Conservation (phyloP, 2,329 filamentous ascomycete species). For the Bipolaris oryzae region DNA sequence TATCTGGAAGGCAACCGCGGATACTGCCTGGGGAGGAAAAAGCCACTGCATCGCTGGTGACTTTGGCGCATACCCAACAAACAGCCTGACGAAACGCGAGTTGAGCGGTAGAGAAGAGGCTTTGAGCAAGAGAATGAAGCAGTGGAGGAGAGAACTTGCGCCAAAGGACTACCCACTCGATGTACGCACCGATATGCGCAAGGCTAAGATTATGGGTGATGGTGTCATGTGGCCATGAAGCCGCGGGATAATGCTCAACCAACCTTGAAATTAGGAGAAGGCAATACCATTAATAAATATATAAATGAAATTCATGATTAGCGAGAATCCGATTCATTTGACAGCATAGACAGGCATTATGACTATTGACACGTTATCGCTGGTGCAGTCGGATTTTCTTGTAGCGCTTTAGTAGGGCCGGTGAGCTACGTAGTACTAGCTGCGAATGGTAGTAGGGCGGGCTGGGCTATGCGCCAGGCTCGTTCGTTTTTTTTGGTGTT, state of each 20-base stretch:
- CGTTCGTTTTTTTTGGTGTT: too few relatives aligned
- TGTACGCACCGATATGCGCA: conserved; percentile 40
- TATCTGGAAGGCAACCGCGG: conserved; percentile 58
- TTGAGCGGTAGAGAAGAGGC: conserved; percentile 30
- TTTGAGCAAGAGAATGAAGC: conserved; percentile 35
- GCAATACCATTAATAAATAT: too few relatives aligned
- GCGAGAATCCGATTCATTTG: neutral
- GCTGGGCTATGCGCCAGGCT: too few relatives aligned
- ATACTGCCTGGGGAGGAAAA: conserved; percentile 42
- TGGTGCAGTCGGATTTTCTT: too few relatives aligned
- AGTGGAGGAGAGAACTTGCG: conserved; percentile 37
- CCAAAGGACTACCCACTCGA: conserved; percentile 44
- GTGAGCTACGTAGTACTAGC: too few relatives aligned
- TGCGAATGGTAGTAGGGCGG: too few relatives aligned
- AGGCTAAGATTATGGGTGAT: conserved; percentile 23
- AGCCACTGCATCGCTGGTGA: conserved; percentile 44
- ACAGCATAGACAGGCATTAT: too few relatives aligned
- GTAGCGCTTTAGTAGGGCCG: too few relatives aligned
- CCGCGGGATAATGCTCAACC: neutral
- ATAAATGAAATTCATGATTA: too few relatives aligned
- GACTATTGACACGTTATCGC: too few relatives aligned
- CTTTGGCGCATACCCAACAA: conserved; percentile 26
- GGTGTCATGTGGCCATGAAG: conserved; percentile 37
- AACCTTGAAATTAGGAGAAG: too few relatives aligned
- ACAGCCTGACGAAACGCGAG: conserved; percentile 31